Evolutionary conservation across 2,329 filamentous ascomycete species (phyloP).

Genomic region (Phialophora tarda): DNA sequence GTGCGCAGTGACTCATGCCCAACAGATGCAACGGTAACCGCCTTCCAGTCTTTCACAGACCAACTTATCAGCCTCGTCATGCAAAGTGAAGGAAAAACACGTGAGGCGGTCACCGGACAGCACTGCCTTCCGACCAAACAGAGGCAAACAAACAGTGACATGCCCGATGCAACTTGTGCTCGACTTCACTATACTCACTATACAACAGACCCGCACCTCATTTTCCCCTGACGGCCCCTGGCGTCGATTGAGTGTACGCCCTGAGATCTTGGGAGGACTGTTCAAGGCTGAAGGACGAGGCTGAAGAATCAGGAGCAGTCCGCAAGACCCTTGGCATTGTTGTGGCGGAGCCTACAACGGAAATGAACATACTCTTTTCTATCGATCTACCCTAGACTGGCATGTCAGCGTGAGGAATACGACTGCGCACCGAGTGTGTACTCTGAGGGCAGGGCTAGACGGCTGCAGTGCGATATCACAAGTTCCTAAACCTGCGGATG

Average conservation of each 20-base stretch:
- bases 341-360: too few species aligned
- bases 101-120: neutral
- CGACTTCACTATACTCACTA: neutral
- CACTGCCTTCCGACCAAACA: neutral
- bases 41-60: neutral
- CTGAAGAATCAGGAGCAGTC: neutral
- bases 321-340: neutral
- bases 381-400: neutral
- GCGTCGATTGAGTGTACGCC: neutral
- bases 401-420: neutral
- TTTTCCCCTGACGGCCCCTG: neutral
- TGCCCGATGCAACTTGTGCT: neutral
- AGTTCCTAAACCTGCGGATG: too few species aligned
- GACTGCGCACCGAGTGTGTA: too few species aligned
- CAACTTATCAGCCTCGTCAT: neutral
- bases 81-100: neutral
- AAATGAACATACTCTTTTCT: neutral
- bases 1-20: neutral
- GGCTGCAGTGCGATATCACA: too few species aligned
- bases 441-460: too few species aligned
- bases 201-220: neutral
- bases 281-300: neutral
- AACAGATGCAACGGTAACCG: neutral
- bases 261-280: neutral
- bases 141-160: neutral